These are phyloP conservation scores for Castanea mollissima DNA, from an alignment of 306 rosid species.

Conservation along the genomic window DNA sequence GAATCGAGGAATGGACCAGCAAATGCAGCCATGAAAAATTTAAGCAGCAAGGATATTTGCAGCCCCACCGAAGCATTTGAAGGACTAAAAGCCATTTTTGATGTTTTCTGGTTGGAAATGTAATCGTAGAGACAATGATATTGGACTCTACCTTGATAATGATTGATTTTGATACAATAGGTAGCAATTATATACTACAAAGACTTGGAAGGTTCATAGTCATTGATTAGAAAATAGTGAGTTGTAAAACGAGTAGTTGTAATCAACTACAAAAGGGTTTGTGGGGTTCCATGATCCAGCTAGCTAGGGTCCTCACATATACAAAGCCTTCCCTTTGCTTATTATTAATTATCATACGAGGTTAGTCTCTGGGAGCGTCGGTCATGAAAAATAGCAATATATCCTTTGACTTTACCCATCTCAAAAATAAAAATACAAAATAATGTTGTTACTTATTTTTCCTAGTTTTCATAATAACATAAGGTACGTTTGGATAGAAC, in stretches of 20 bases:
- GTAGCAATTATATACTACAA: not conserved
- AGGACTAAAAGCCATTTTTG: not conserved
- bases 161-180: not conserved
- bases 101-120: not conserved
- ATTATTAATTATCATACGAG: not conserved
- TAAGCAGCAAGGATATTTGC: not conserved
- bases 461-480: too few relatives aligned
- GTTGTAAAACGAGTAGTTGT: not conserved
- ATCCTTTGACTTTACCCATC: too few relatives aligned
- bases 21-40: conserved; percentile 8
- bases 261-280: not conserved
- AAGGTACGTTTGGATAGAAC: too few relatives aligned
- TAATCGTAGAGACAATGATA: not conserved
- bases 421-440: too few relatives aligned
- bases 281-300: not conserved
- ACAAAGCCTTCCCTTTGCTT: not conserved
- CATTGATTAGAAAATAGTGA: not conserved
- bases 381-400: too few relatives aligned
- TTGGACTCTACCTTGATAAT: not conserved
- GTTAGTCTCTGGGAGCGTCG: too few relatives aligned
- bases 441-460: too few relatives aligned
- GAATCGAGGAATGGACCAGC: conserved; percentile 24
- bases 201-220: not conserved
- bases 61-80: conserved; percentile 4
- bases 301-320: not conserved